Percentiles rank a stretch among this genome's conserved stretches.
These are phyloP conservation scores for Galerina sulciceps DNA, from an alignment of 768 basidiomycete species.

Conservation along the genomic window DNA sequence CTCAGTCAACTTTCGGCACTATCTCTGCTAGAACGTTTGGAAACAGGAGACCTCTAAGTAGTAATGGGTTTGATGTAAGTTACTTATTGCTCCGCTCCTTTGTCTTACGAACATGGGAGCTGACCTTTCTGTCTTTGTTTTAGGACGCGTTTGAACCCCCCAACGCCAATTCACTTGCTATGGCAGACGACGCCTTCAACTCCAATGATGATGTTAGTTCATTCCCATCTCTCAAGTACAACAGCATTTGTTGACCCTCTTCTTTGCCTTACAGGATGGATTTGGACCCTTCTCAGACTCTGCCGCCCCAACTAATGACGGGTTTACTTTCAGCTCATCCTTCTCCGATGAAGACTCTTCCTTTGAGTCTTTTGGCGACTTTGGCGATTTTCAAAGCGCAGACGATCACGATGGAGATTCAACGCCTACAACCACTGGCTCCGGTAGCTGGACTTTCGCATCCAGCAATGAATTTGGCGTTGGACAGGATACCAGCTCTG, in stretches of 20 bases:
- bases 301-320: slow-evolving; percentile 46
- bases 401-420: slow-evolving; percentile 35
- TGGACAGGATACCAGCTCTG: neutral
- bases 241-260: neutral
- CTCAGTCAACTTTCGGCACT: slow-evolving; percentile 73
- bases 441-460: slow-evolving; percentile 72
- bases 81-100: neutral
- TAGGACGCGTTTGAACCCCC: slow-evolving; percentile 59
- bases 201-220: slow-evolving; percentile 54
- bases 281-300: slow-evolving; percentile 84
- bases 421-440: slow-evolving; percentile 43
- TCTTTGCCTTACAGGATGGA: slow-evolving; percentile 46
- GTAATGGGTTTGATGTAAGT: slow-evolving; percentile 60
- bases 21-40: slow-evolving; percentile 49
- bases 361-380: slow-evolving; percentile 80
- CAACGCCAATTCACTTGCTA: slow-evolving; percentile 34
- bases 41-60: slow-evolving; percentile 49
- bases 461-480: slow-evolving; percentile 17
- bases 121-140: neutral
- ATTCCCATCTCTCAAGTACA: neutral
- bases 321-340: slow-evolving; percentile 62
- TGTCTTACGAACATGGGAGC: neutral
- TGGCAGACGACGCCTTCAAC: slow-evolving; percentile 55
- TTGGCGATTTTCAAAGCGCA: slow-evolving; percentile 76
- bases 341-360: slow-evolving; percentile 71